Base-by-base conservation (phyloP, 202 grass and related monocot species). In the Alloteropsis angusta region DNA sequence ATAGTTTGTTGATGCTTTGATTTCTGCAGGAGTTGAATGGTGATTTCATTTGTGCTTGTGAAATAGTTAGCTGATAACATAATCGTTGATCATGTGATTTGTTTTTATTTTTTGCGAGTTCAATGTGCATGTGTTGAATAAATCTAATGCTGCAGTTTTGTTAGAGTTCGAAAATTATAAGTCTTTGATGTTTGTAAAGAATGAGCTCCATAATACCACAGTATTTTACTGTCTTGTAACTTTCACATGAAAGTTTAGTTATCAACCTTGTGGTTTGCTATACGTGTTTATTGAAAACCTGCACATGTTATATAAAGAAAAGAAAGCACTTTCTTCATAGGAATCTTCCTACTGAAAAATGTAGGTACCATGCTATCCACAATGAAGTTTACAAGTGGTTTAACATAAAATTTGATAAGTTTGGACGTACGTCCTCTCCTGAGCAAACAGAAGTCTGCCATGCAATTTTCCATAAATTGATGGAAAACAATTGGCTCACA, bases 321-420 rank as follows among this genome's bases (percentile, higher is more conserved):
- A 23, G 17, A 26, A 64, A 10, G 0, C 39, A 15, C 8, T 70
- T 82, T 72, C 6, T 36, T 58, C 71, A 45, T 57, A 61, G 35
- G 18, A 70, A 76, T 14, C 47, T 74, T 44, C 38, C 30, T 83
- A 19, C 70, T 75, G n/a, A 50, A 64, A 62, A 83, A 47, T 84
- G 38, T 75, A 96, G 96, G 81, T 99, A 99, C 30, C 88, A 99
- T 84, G 88, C 88, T 30, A 95, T 99, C 80, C 92, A 99, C 59
- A 76, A 46, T 12, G 92, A 99, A 53, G 88, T 99, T 53, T 99
- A 99, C 55, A 88, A 91, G 82, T 99, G 96, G 96, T 99, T 96
- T 69, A 80, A 93, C 79, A 98, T 98, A 65, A 95, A 93, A 65
- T 98, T 98, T 82, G 92, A 98, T 48, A 84, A 95, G 68, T 98